Evolutionary conservation across 192 early-diverging fungal species (phyloP).

Genomic region (Allomyces arbusculus): DNA sequence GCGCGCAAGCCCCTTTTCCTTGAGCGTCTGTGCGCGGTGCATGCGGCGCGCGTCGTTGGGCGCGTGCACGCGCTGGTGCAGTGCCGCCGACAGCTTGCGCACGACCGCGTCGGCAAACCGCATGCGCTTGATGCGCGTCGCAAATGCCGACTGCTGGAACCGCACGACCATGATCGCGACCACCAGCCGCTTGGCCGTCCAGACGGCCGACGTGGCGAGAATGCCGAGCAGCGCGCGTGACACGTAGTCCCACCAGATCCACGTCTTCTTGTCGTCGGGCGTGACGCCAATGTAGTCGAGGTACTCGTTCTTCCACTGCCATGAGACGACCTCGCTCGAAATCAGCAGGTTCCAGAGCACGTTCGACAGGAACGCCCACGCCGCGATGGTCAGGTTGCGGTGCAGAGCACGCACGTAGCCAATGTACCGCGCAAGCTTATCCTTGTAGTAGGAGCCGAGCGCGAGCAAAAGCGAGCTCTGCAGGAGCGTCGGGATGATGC

Average conservation of each 20-base stretch:
- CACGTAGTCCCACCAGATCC: not conserved
- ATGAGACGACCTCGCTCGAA: not conserved
- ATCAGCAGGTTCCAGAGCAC: not conserved
- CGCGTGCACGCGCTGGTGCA: not conserved
- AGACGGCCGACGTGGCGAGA: constrained; percentile 21
- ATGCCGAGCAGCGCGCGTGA: constrained; percentile 9
- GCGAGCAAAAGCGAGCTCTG: not conserved
- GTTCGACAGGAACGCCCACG: not conserved
- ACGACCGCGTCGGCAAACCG: not conserved
- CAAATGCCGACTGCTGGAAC: constrained; percentile 41
- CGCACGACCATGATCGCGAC: constrained; percentile 39
- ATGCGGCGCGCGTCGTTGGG: not conserved
- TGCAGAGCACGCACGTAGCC: not conserved
- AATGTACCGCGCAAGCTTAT: not conserved
- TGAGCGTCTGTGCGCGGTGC: not conserved
- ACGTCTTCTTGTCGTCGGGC: too few relatives aligned
- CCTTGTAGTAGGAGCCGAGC: not conserved
- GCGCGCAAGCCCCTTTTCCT: not conserved
- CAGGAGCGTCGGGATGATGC: not conserved
- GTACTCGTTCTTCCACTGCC: not conserved
- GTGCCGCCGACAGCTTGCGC: not conserved
- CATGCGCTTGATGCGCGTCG: constrained; percentile 30
- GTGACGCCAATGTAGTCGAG: too few relatives aligned
- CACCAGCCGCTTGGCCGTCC: constrained; percentile 34
- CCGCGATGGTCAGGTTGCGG: not conserved